These are phyloP conservation scores for Trichocladium uniseriatum DNA, from an alignment of 495 filamentous ascomycete genomes.

Conservation along the genomic window DNA sequence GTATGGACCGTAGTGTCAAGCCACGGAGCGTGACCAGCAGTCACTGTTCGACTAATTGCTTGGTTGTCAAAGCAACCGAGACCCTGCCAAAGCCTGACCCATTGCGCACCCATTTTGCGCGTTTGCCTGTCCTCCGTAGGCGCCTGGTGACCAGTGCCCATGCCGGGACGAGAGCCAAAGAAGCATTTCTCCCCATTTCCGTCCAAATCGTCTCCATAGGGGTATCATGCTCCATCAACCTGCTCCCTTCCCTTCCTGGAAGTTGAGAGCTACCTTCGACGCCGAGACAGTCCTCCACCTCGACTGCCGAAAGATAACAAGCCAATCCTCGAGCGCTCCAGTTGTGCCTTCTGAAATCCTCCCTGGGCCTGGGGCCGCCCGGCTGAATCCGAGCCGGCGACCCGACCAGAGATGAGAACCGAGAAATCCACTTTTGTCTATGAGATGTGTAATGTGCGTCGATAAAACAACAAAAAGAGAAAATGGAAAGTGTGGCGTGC, in stretches of 20 bases:
- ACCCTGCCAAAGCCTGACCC: constrained; percentile 21
- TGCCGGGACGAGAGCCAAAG: constrained; percentile 17
- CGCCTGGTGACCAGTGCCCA: constrained; percentile 22
- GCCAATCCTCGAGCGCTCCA: constrained; percentile 25
- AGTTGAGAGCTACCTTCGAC: neutral
- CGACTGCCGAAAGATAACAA: constrained; percentile 39
- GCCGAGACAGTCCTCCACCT: constrained; percentile 8
- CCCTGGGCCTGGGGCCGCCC: constrained; percentile 16
- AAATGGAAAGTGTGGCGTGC: constrained; percentile 27
- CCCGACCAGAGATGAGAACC: constrained; percentile 35
- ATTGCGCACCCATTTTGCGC: constrained; percentile 12
- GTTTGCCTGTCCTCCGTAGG: constrained; percentile 11
- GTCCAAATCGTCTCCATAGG: constrained; percentile 24
- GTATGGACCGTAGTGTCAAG: constrained; percentile 20
- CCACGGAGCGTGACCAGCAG: constrained; percentile 17
- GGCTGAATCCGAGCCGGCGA: constrained; percentile 19
- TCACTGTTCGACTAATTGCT: constrained; percentile 13
- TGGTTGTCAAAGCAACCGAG: constrained; percentile 13
- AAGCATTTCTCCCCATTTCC: constrained; percentile 20
- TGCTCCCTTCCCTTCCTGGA: constrained; percentile 10
- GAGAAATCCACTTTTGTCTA: constrained; percentile 57
- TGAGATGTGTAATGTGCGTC: constrained; percentile 31
- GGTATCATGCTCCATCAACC: constrained; percentile 32
- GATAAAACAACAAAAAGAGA: constrained; percentile 26
- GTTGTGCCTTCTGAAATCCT: constrained; percentile 4